Percentiles rank a stretch among this genome's conserved stretches.
These are phyloP conservation scores for Candida ponderosae DNA, from an alignment of 805 yeast species.

Conservation along the genomic window DNA sequence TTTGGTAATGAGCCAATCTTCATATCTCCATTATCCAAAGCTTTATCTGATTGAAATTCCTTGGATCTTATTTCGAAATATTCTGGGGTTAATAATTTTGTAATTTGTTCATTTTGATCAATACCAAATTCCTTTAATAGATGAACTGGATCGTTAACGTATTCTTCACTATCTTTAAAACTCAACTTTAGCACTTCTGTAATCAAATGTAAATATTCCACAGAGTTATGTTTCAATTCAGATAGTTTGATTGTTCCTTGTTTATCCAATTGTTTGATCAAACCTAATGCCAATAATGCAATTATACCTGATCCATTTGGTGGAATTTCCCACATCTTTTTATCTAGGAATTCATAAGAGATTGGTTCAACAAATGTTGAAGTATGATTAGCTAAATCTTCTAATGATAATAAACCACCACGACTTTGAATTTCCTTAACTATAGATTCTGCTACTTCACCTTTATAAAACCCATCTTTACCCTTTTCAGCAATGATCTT, in stretches of 20 bases:
- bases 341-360: constrained; percentile 40
- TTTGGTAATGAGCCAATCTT: constrained; percentile 47
- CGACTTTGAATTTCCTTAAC: constrained; percentile 40
- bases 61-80: constrained; percentile 44
- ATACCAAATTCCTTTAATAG: constrained; percentile 22
- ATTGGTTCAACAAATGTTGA: constrained; percentile 65
- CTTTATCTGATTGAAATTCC: constrained; percentile 32
- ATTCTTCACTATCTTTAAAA: constrained; percentile 69
- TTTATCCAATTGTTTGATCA: constrained; percentile 47
- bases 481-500: constrained; percentile 47
- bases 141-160: constrained; percentile 55
- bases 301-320: constrained; percentile 81
- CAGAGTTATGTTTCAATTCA: constrained; percentile 52
- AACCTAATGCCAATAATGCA: constrained; percentile 63
- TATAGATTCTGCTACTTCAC: constrained; percentile 61
- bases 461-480: constrained; percentile 60
- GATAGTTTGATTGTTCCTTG: constrained; percentile 34
- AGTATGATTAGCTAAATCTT: constrained; percentile 50
- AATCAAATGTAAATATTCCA: constrained; percentile 61
- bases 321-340: constrained; percentile 71
- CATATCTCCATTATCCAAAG: constrained; percentile 33
- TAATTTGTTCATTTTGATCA: constrained; percentile 25
- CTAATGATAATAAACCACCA: constrained; percentile 48
- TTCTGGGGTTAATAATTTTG: constrained; percentile 35
- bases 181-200: constrained; percentile 66